A percentile compares a stretch with the other conserved stretches of the same genome.
Evolutionary conservation across 306 rosid species (phyloP).

Genomic region (Adenanthera pavonina): DNA sequence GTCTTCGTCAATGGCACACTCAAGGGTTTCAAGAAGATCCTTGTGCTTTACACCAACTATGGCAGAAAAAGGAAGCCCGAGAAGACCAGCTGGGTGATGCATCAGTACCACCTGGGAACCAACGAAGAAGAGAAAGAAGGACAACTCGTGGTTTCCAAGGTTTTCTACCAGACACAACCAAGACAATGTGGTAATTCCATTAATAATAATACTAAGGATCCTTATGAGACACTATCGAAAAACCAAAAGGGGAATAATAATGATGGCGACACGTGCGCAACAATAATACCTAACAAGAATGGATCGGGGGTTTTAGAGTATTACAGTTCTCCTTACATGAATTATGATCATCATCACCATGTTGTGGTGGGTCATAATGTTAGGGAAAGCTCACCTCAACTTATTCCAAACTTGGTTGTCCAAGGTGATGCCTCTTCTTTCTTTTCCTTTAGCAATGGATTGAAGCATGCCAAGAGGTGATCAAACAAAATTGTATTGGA

Average conservation of each 20-base stretch:
- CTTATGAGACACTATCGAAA: constrained; percentile 38
- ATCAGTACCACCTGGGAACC: constrained; percentile 86
- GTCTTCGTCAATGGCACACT: constrained; percentile 45
- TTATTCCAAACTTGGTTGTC: constrained; percentile 61
- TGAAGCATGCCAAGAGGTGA: constrained; percentile 55
- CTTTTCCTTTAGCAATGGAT: constrained; percentile 54
- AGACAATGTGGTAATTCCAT: constrained; percentile 69
- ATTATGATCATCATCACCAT: constrained; percentile 41
- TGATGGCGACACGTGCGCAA: background rate
- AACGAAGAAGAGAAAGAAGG: constrained; percentile 93
- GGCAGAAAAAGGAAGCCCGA: constrained; percentile 77
- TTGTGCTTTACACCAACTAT: constrained; percentile 90
- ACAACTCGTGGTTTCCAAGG: constrained; percentile 81
- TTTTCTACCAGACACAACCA: constrained; percentile 90
- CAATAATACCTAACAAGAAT: constrained; percentile 37
- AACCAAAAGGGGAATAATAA: background rate
- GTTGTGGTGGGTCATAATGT: constrained; percentile 41
- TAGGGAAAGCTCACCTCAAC: constrained; percentile 61
- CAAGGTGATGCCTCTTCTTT: constrained; percentile 75
- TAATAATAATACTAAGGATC: constrained; percentile 43
- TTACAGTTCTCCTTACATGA: constrained; percentile 53
- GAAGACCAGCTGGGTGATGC: constrained; percentile 96
- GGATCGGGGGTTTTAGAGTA: constrained; percentile 45
- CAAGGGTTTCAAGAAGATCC: constrained; percentile 87
- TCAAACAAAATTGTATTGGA: background rate